Evolutionary conservation across 345 rosid genomes (phyloP).

Genomic region (Fremontodendron californicum): DNA sequence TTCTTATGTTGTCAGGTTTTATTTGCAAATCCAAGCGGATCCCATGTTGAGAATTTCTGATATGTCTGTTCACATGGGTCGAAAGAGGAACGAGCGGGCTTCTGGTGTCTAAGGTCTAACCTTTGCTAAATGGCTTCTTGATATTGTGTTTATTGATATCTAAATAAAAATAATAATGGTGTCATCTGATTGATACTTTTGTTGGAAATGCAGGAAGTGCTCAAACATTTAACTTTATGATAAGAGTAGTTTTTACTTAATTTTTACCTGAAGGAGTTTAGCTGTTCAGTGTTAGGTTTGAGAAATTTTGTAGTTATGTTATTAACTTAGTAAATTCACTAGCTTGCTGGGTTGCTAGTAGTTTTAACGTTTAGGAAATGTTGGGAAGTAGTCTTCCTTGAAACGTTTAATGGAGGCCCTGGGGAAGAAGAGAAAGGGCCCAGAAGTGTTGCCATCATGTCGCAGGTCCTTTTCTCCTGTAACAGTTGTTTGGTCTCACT

Average conservation of each 20-base stretch:
- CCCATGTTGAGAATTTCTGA: neutral
- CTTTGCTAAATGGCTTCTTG: neutral
- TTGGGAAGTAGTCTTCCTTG: neutral
- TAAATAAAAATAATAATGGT: neutral
- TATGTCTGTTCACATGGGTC: neutral
- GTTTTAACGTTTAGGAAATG: neutral
- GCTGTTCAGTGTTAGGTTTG: neutral
- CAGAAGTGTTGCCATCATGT: neutral
- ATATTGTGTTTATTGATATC: neutral
- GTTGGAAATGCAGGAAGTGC: conserved; percentile 1
- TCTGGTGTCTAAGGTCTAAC: neutral
- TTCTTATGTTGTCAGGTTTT: conserved; percentile 3
- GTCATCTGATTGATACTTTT: neutral
- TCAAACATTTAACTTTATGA: neutral
- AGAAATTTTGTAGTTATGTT: neutral
- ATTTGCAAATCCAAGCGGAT: neutral
- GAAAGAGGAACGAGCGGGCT: neutral
- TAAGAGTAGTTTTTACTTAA: no score
- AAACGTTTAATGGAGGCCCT: conserved; percentile 11
- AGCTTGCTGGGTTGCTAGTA: neutral
- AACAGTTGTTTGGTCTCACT: neutral
- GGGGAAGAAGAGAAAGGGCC: conserved; percentile 11
- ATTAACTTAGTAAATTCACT: neutral
- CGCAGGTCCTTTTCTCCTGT: neutral
- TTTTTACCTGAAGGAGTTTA: neutral